Evolutionary conservation across 768 basidiomycete genomes (phyloP), one percentile per base, ranked within the genome.

Genomic region (Phylloporus rhodoxanthus): DNA sequence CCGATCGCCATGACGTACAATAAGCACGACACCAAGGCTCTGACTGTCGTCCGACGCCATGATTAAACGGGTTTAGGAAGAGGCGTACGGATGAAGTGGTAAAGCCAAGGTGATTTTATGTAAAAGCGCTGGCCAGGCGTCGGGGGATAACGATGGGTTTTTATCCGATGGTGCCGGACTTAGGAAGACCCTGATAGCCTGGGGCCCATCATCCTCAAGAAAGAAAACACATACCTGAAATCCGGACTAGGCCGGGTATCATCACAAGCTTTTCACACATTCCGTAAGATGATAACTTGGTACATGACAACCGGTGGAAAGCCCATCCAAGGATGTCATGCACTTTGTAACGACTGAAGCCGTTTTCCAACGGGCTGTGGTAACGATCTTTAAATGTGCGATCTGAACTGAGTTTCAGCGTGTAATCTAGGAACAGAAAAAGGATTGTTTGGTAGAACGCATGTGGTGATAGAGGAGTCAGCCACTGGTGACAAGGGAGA

Each of bases 1-100:
- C 33, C 81, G 78, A 59, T 84, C 82, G 11, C 81, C 81, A 55
- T 83, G 82, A 47, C 82, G 74, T 29, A 74, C 61, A 44, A 83
- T 62, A 34, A 84, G 60, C n/a, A 83, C 74, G 20, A 76, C 78
- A 37, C 82, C 81, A 7, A 83, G 65, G 23, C 82, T 56, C 48
- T 69, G 62, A 49, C 66, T 57, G 44, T 59, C 45, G 33, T 20
- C 37, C 4, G 62, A 53, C 11, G 52, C 19, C 61, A 62, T 62
- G 45, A 13, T 41, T 37, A 2, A 37, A 40, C n/a, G 10, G 7
- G 43, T 10, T n/a, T 36, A 37, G 8, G 33, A 41, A 36, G 33
- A 41, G 30, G 23, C 46, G 38, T 30, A 25, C 23, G 21, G 17
- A 38, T 10, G 40, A 34, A 25, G 17, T 3, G 14, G 10, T 25